These are phyloP conservation scores for Triadica sebifera DNA, from an alignment of 345 rosid genomes.

Conservation along the genomic window DNA sequence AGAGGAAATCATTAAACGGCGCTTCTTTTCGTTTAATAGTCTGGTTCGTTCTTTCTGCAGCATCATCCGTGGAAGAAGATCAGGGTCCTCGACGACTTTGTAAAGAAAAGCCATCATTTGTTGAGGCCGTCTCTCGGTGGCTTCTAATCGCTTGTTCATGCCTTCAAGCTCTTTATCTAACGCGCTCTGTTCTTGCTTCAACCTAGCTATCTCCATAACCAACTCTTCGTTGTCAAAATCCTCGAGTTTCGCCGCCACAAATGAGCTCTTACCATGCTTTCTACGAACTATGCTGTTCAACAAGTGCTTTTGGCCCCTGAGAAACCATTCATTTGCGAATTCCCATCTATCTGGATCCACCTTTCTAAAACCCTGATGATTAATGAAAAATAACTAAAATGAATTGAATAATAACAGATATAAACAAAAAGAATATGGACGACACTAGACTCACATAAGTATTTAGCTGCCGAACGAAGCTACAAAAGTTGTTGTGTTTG, in stretches of 20 bases:
- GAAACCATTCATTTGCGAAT: constrained; percentile 33
- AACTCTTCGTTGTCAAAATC: constrained; percentile 65
- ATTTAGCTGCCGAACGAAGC: constrained; percentile 33
- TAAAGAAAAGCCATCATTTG: constrained; percentile 89
- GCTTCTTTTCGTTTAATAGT: constrained; percentile 43
- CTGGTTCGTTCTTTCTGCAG: constrained; percentile 47
- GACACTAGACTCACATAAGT: constrained; percentile 24
- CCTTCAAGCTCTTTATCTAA: constrained; percentile 59
- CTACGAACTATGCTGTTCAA: constrained; percentile 25
- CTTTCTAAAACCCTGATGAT: constrained; percentile 26
- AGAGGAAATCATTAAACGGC: constrained; percentile 42
- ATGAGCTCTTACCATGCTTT: constrained; percentile 15
- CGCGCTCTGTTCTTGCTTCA: constrained; percentile 67
- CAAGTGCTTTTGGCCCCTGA: constrained; percentile 28
- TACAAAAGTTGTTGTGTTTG: constrained; percentile 36
- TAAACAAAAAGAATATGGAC: neutral
- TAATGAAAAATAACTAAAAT: neutral
- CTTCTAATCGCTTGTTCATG: constrained; percentile 69
- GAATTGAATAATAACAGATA: neutral
- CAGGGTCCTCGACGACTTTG: constrained; percentile 80
- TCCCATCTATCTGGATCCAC: constrained; percentile 37
- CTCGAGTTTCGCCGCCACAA: constrained; percentile 26
- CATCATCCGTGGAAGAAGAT: constrained; percentile 65
- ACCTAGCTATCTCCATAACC: constrained; percentile 59
- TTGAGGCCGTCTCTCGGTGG: constrained; percentile 80